Evolutionary conservation across 202 grass and related monocot species (phyloP), one percentile per base, ranked within the genome.

Genomic region (Setaria viridis): DNA sequence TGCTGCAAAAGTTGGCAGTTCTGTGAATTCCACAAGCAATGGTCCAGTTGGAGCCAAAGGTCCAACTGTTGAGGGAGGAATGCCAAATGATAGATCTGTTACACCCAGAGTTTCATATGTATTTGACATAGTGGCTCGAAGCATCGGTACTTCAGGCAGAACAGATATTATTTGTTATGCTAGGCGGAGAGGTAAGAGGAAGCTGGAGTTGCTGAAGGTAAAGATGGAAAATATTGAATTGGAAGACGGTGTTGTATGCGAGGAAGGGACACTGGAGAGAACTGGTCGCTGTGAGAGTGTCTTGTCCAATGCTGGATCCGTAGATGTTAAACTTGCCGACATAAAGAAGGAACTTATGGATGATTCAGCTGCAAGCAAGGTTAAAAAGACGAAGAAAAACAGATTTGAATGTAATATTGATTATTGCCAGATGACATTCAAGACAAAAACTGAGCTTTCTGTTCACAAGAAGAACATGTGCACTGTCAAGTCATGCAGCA

Each of bases 381-480:
- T 54, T 78, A 89, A 91, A 84, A 85, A 68, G 62, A 87, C 7
- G 58, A 86, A 79, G 55, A 60, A 11, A 32, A 48, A 78, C 8
- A 71, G 13, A 59, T 93, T 89, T 82, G 87, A 85, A 79, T 95
- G 93, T 78, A 87, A 89, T 43, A 81, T 95, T 39, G 88, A 93
- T 85, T 92, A 90, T 66, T 95, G 93, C 55, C 81, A 66, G 47
- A 95, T 95, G 93, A 83, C 81, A 82, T 95, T 95, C 83, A 87
- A 68, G 56, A 89, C 82, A 33, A 82, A 67, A 62, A 11, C 78
- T 20, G 93, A 95, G 34, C 87, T 95, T 87, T 89, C 84, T 77
- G 55, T 91, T 15, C 93, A 95, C 87, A 95, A 93, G 74, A 90
- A 84, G 34, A 93, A 95, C 81, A 82, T 81, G 25, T 95, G 93